Base-by-base conservation (phyloP, 768 basidiomycete species). In the Termitomyces titanicus region DNA sequence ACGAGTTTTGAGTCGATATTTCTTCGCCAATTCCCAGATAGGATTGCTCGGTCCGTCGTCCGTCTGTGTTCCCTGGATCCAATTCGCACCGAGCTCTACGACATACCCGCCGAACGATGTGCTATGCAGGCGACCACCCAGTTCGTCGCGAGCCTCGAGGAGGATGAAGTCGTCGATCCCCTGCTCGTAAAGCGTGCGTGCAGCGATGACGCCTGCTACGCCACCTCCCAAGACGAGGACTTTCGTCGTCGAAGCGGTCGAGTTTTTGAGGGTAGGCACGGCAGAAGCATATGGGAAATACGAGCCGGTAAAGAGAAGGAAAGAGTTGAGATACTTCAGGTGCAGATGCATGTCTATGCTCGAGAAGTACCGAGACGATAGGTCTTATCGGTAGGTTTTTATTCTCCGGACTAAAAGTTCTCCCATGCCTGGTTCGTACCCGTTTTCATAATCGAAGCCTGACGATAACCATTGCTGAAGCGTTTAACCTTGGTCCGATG, bases 211-310 rank as follows among this genome's bases (percentile, higher is more conserved):
- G 3, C 86, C 86, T 3, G 86, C 70, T 40, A 87, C 78, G 5
- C 86, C 86, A 35, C 84, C 85, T 5, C 86, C 86, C 24, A 87
- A 75, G 51, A 88, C 81, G 35, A 87, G 76, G 18, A 86, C 78
- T 11, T 63, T 73, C 9, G 47, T 37, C 6, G 9, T 24, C n/a
- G n/a, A n/a, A n/a, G n/a, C n/a, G n/a, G n/a, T n/a, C n/a, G n/a
- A n/a, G n/a, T n/a, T n/a, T n/a, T n/a, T n/a, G n/a, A n/a, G n/a
- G n/a, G n/a, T n/a, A n/a, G n/a, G n/a, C n/a, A 49, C n/a, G 15
- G 6, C 47, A 37, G 9, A 24, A 17, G 34, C 35, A n/a, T 17
- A 9, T 35, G 7, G 10, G 13, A n/a, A 1, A 18, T 1, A 29
- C 9, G 15, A 49, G 22, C 22, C 8, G 11, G 22, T 10, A 9